phyloP scores from a whole-genome alignment of 208 protist species.

The Porcisia hertigi region DNA sequence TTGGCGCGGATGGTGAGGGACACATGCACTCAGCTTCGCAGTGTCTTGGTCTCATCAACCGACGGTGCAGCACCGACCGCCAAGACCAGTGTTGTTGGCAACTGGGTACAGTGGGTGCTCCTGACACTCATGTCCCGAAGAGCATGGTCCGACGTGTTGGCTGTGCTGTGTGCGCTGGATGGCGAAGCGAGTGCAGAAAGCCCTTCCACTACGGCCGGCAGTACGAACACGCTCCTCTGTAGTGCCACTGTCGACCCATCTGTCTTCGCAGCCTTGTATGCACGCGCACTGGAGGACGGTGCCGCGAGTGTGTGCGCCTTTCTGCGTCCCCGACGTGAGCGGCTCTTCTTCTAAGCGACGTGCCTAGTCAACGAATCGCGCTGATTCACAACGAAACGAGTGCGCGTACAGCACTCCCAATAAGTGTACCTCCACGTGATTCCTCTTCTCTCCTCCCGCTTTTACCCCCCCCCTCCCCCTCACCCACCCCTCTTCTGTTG shows the following conservation, averaged over 20 bases:
- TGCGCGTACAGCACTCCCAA: not conserved
- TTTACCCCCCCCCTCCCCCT: too few relatives aligned
- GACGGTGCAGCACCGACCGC: not conserved
- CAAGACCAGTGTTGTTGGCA: slow-evolving; percentile 12
- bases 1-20: slow-evolving; percentile 14
- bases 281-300: slow-evolving; percentile 53
- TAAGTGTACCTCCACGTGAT: not conserved
- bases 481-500: not conserved
- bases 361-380: not conserved
- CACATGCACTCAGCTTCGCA: slow-evolving; percentile 8
- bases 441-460: not conserved
- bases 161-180: slow-evolving; percentile 18
- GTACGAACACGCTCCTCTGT: slow-evolving; percentile 16
- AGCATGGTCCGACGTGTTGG: slow-evolving; percentile 21
- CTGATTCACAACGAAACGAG: not conserved
- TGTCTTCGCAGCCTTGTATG: slow-evolving; percentile 63
- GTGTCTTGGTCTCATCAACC: not conserved
- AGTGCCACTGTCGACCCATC: slow-evolving; percentile 45
- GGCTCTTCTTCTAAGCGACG: slow-evolving; percentile 63
- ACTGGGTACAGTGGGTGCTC: slow-evolving; percentile 37
- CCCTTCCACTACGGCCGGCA: not conserved
- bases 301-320: slow-evolving; percentile 57
- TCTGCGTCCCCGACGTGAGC: slow-evolving; percentile 54
- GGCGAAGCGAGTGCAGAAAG: not conserved
- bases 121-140: slow-evolving; percentile 20